Base-by-base conservation (phyloP, 495 filamentous ascomycete species). In the Aspergillus incahuasiensis region DNA sequence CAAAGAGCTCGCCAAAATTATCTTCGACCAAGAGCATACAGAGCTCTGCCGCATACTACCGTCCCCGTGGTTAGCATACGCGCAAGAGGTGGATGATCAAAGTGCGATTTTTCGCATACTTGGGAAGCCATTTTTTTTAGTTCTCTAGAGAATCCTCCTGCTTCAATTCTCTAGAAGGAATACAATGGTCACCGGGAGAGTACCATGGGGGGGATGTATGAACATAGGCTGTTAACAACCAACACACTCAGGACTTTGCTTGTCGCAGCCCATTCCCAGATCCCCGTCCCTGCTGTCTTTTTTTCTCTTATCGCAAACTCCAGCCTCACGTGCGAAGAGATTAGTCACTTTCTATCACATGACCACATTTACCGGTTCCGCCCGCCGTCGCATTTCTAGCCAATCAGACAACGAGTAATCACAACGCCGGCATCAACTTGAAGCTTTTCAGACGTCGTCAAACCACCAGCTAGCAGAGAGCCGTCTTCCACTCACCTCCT, bases 1-100 rank as follows among this genome's bases (percentile, higher is more conserved):
- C 89, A 48, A 89, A 87, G 24, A 98, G 80, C 64, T 95, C 88
- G 60, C 94, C 94, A 70, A 91, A 90, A 19, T 87, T 80, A 63
- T 96, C 90, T 56, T 90, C 81, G 43, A 97, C 84, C n/a, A 97
- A 81, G 63, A 96, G 84, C 71, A 83, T 77, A 73, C 90, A 95
- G 48, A 97, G 86, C 81, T 97, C 88, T 64, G 82, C 79, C 41
- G 81, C 76, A 62, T 87, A 76, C 76, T 83, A 45, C 25, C 21
- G 28, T 11, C 11, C 46, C 79, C 70, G 24, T 21, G 0, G 46
- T 62, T 54, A 81, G 82, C 78, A 78, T 35, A 19, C 18, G 20
- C 45, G 28, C 3, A 16, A 40, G 11, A 21, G 6, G 19, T 25
- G 40, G 12, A 34, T 49, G 22, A n/a, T 39, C 24, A 34, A 38